Conservation (phyloP, 768 basidiomycete species). For the Rhizopogon sp. region DNA sequence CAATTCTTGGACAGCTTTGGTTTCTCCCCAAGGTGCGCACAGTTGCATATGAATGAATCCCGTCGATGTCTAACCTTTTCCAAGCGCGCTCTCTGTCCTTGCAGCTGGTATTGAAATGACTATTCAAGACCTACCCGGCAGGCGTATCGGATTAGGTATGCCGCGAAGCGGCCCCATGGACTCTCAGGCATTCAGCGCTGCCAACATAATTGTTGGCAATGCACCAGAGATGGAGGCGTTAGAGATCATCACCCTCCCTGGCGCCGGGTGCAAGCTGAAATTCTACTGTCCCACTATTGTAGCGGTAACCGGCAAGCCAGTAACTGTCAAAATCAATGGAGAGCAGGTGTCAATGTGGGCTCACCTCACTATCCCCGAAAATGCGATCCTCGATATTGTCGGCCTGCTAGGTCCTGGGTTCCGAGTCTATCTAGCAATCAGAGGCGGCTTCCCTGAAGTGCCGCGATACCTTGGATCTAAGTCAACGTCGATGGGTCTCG, state of each 20-base stretch:
- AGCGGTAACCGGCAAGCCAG: slow-evolving; percentile 50
- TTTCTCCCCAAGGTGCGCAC: slow-evolving; percentile 35
- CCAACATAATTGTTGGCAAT: slow-evolving; percentile 59
- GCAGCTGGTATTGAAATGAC: slow-evolving; percentile 52
- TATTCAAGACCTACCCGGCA: slow-evolving; percentile 54
- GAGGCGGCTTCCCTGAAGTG: slow-evolving; percentile 56
- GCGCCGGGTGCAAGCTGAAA: slow-evolving; percentile 38
- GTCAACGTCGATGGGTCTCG: slow-evolving; percentile 57
- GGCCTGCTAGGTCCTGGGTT: slow-evolving; percentile 34
- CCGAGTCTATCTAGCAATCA: slow-evolving; percentile 50
- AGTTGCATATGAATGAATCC: neutral
- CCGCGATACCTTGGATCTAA: slow-evolving; percentile 58
- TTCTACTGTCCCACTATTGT: slow-evolving; percentile 48
- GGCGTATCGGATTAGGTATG: slow-evolving; percentile 49
- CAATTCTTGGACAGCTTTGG: slow-evolving; percentile 40
- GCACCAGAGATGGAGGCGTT: slow-evolving; percentile 42
- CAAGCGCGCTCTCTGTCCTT: slow-evolving; percentile 48
- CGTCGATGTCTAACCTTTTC: neutral
- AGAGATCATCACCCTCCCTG: slow-evolving; percentile 46
- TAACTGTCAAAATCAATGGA: slow-evolving; percentile 38
- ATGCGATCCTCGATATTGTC: slow-evolving; percentile 38
- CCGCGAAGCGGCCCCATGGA: slow-evolving; percentile 68
- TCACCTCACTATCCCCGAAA: slow-evolving; percentile 38
- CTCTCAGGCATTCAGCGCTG: slow-evolving; percentile 45
- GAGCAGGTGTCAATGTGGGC: slow-evolving; percentile 41